Conservation (phyloP, 78 protist species). For the Chrysochromulina tobinii region DNA sequence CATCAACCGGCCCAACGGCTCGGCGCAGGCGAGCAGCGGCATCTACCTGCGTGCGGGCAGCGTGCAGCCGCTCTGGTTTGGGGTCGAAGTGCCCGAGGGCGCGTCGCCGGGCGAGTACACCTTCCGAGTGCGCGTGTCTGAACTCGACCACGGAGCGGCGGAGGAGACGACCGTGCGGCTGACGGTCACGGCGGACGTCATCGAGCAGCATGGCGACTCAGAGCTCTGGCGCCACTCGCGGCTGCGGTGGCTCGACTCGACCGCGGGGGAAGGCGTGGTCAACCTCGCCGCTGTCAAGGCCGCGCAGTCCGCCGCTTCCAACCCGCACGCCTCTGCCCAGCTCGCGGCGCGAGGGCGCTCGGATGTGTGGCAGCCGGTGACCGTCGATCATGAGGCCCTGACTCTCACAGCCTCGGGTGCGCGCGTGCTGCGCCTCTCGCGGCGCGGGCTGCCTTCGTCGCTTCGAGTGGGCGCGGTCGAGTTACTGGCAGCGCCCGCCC, state of each 20-base stretch:
- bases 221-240: slow-evolving; percentile 19
- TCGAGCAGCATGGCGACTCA: not conserved
- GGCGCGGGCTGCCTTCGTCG: not conserved
- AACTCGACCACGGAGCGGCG: too few relatives aligned
- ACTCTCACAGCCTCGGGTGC: not conserved
- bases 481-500: not conserved
- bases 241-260: slow-evolving; percentile 24
- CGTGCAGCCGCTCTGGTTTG: not conserved
- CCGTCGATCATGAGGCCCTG: not conserved
- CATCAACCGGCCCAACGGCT: slow-evolving; percentile 9
- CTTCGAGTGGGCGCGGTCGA: not conserved
- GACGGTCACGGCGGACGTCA: not conserved
- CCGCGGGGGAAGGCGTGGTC: not conserved
- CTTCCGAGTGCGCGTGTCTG: not conserved
- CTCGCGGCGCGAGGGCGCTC: not conserved
- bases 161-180: too few relatives aligned
- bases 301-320: not conserved
- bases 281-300: not conserved
- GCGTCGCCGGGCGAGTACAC: not conserved
- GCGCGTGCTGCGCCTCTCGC: not conserved
- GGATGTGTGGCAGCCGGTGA: not conserved
- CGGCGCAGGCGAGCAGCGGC: not conserved
- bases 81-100: not conserved
- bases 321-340: not conserved
- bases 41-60: not conserved